Evolutionary conservation across 495 filamentous ascomycete genomes (phyloP).

Genomic region (Penicillium antarcticum): DNA sequence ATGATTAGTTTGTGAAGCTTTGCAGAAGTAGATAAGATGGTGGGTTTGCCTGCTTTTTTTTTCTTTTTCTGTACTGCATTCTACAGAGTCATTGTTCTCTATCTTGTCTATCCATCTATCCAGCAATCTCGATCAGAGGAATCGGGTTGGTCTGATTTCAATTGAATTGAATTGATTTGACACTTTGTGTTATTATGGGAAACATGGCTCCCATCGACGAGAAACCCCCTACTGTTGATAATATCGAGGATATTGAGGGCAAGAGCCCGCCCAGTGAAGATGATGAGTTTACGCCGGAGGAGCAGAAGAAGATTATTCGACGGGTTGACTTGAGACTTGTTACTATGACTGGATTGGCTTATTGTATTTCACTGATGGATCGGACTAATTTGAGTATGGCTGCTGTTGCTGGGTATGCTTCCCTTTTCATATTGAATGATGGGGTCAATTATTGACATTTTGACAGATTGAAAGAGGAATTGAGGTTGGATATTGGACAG

Average conservation of each 20-base stretch:
- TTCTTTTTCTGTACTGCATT: no score
- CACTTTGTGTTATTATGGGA: background rate
- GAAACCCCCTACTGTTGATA: constrained; percentile 25
- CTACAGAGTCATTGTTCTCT: no score
- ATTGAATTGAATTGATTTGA: no score
- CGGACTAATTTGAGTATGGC: constrained; percentile 64
- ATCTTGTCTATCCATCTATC: no score
- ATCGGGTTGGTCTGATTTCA: no score
- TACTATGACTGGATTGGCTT: constrained; percentile 59
- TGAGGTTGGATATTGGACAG: constrained; percentile 39
- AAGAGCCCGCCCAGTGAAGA: constrained; percentile 15
- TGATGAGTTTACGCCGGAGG: constrained; percentile 32
- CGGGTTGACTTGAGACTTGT: constrained; percentile 63
- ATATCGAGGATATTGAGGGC: constrained; percentile 28
- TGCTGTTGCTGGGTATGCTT: constrained; percentile 53
- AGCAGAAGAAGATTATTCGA: constrained; percentile 50
- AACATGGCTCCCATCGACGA: constrained; percentile 11
- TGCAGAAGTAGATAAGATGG: no score
- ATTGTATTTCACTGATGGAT: constrained; percentile 66
- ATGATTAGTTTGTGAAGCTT: no score
- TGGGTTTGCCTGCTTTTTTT: no score
- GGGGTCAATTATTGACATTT: background rate
- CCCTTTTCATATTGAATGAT: background rate
- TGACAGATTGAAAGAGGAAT: constrained; percentile 48
- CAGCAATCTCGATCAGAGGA: no score